Conservation (phyloP, 106 monocot species). For the Dioscorea zingiberensis region DNA sequence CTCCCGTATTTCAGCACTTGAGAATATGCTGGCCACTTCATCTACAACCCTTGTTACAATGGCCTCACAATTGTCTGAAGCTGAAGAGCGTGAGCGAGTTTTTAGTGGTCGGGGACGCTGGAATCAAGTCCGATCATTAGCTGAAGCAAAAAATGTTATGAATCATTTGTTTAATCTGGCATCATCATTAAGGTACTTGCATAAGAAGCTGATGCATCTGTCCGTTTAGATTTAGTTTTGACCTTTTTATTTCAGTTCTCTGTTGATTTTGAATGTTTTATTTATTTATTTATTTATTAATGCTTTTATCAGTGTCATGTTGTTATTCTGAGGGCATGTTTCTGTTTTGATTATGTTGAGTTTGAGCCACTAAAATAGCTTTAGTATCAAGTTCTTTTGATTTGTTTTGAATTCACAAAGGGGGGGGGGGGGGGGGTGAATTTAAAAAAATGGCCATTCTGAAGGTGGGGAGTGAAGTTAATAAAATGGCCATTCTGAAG, state of each 20-base stretch:
- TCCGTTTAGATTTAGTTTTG: neutral
- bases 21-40: constrained; percentile 83
- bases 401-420: no score
- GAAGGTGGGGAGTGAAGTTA: no score
- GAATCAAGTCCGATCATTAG: constrained; percentile 86
- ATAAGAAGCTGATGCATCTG: neutral
- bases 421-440: no score
- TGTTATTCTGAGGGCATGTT: no score
- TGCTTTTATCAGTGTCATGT: no score
- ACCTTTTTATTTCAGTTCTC: neutral
- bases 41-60: constrained; percentile 76
- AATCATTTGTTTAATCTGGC: constrained; percentile 83
- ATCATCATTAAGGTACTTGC: constrained; percentile 55
- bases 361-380: no score
- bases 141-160: constrained; percentile 79
- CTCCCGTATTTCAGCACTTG: constrained; percentile 82
- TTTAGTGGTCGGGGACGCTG: constrained; percentile 67
- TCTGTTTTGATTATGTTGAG: no score
- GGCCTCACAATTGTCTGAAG: constrained; percentile 94
- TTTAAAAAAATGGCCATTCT: no score
- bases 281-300: no score
- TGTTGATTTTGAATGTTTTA: no score
- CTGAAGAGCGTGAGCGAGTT: constrained; percentile 78
- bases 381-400: no score
- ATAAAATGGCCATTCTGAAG: no score